Evolutionary conservation across 345 rosid genomes (phyloP).

Genomic region (Moricandia moricandioides): DNA sequence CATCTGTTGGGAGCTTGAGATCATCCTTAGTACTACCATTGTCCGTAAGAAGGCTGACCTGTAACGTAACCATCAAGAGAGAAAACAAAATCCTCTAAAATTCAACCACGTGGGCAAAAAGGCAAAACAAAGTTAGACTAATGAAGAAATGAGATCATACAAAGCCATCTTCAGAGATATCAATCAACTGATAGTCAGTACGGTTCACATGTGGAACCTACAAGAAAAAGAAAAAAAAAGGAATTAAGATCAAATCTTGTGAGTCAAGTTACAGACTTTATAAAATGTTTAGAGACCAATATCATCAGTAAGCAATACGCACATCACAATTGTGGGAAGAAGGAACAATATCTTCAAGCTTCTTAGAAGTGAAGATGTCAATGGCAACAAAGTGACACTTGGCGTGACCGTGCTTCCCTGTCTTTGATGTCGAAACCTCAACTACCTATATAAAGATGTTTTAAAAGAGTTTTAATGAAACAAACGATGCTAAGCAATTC

Average conservation of each 20-base stretch:
- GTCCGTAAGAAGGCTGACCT: slow-evolving; percentile 73
- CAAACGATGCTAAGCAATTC: background rate
- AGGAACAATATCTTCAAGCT: slow-evolving; percentile 85
- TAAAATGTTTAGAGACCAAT: background rate
- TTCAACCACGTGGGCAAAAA: background rate
- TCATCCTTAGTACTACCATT: slow-evolving; percentile 73
- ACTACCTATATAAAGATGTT: slow-evolving; percentile 48
- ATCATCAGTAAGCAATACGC: background rate
- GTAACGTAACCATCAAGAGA: slow-evolving; percentile 3
- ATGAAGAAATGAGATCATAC: slow-evolving; percentile 29
- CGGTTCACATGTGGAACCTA: slow-evolving; percentile 75
- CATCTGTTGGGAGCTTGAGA: slow-evolving; percentile 74
- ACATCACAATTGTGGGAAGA: slow-evolving; percentile 91
- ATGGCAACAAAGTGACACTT: slow-evolving; percentile 85
- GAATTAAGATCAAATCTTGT: background rate
- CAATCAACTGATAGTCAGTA: slow-evolving; percentile 66
- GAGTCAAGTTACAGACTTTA: background rate
- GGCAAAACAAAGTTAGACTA: background rate
- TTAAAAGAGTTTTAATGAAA: too few species aligned
- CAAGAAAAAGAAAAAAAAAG: too few species aligned
- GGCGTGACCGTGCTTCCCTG: slow-evolving; percentile 88
- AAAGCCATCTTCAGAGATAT: slow-evolving; percentile 77
- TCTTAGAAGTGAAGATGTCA: slow-evolving; percentile 78
- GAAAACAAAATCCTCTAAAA: background rate
- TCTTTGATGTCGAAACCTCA: slow-evolving; percentile 84